phyloP scores from a whole-genome alignment of 805 yeast genomes.

The Ascoidea tarda region DNA sequence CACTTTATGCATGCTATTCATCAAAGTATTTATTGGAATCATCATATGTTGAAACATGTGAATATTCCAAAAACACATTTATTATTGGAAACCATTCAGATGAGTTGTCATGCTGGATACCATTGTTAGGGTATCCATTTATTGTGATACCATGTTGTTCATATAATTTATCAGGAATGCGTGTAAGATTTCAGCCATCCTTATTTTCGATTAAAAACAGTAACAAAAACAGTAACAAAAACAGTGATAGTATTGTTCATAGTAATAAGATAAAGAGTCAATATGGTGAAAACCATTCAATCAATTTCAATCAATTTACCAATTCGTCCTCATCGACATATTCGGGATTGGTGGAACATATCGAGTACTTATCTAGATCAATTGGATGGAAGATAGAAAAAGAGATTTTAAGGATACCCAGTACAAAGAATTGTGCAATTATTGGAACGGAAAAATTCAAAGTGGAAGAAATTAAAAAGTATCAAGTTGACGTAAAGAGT shows the following conservation, averaged over 20 bases:
- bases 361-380: slow-evolving; percentile 45
- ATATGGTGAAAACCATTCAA: neutral
- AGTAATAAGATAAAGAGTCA: slow-evolving; percentile 8
- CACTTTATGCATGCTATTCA: slow-evolving; percentile 39
- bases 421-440: slow-evolving; percentile 85
- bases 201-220: slow-evolving; percentile 13
- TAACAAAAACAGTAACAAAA: neutral
- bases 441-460: slow-evolving; percentile 42
- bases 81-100: slow-evolving; percentile 92
- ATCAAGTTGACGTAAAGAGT: slow-evolving; percentile 14
- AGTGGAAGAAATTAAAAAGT: slow-evolving; percentile 16
- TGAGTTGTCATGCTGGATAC: slow-evolving; percentile 92
- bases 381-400: slow-evolving; percentile 79
- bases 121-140: slow-evolving; percentile 74
- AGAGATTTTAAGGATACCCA: slow-evolving; percentile 86
- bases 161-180: slow-evolving; percentile 69
- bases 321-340: slow-evolving; percentile 46
- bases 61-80: slow-evolving; percentile 58
- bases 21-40: slow-evolving; percentile 36
- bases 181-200: slow-evolving; percentile 42
- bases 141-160: slow-evolving; percentile 94
- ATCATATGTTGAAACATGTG: slow-evolving; percentile 43
- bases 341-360: slow-evolving; percentile 78
- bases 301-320: slow-evolving; percentile 13
- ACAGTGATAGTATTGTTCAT: slow-evolving; percentile 6